phyloP scores from a whole-genome alignment of 106 monocot genomes.

The Ottelia alismoides region DNA sequence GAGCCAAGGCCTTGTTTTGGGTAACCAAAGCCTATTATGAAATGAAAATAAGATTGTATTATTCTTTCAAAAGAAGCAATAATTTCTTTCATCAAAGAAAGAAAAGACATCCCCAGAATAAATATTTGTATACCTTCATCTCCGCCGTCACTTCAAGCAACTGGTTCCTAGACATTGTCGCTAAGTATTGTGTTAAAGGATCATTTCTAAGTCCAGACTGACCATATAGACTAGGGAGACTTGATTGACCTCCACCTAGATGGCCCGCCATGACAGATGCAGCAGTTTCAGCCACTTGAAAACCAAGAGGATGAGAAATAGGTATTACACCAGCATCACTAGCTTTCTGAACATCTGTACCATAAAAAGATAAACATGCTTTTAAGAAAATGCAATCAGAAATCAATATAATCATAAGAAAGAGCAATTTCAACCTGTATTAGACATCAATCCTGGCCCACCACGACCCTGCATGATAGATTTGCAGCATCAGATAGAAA shows the following conservation, averaged over 20 bases:
- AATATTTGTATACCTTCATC: conserved; percentile 90
- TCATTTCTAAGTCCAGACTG: conserved; percentile 43
- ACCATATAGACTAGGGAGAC: conserved; percentile 23
- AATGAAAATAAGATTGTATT: too few species aligned
- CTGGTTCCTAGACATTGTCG: conserved; percentile 72
- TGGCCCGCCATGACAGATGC: conserved; percentile 55
- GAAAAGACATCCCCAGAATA: too few species aligned
- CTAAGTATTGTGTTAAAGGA: conserved; percentile 60
- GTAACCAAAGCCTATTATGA: conserved; percentile 55
- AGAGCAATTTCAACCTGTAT: conserved; percentile 23
- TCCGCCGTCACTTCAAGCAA: conserved; percentile 55
- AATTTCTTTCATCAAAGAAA: too few species aligned
- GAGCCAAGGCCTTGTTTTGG: conserved; percentile 40
- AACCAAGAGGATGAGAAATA: conserved; percentile 59
- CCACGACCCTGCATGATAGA: conserved; percentile 72
- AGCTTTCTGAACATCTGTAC: conserved; percentile 32
- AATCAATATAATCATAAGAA: background rate
- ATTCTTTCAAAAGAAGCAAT: too few species aligned
- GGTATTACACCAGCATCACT: conserved; percentile 14
- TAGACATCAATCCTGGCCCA: conserved; percentile 66
- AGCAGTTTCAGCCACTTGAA: conserved; percentile 44
- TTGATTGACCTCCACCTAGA: conserved; percentile 53
- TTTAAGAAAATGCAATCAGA: conserved; percentile 1
- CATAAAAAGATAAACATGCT: too few species aligned
- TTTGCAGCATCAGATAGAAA: too few species aligned